Evolutionary conservation across 1,139 yeast genomes (phyloP), one percentile per base, ranked within the genome.

Genomic region (Yamadazyma atmosphaerica): DNA sequence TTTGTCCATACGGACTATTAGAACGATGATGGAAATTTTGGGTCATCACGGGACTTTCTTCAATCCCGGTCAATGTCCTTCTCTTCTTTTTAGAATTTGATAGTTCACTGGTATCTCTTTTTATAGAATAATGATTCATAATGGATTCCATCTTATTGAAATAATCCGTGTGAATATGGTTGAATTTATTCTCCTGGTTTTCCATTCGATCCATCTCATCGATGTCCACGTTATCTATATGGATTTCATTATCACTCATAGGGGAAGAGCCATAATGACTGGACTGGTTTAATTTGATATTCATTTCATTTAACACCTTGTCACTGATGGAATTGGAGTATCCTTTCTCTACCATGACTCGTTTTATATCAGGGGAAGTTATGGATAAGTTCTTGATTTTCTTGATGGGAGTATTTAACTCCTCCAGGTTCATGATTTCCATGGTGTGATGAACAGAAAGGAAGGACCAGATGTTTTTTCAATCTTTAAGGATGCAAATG

Each of bases 121-220:
- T 49, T 17, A 62, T 56, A 2, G 74, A 65, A 43, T 71, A 72
- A 42, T 72, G 77, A 33, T 52, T 58, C 16, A 64, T 56, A 23
- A 72, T 71, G 24, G 72, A 63, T 27, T 71, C 76, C 75, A 72
- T 68, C 35, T 61, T 59, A 41, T 54, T 58, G 50, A 68, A 68
- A 33, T 61, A 55, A 14, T 56, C 51, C 35, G 61, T 47, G 43
- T 70, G 77, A 35, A 62, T 52, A 1, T 36, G 18, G 32, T 38
- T 38, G 16, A 44, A 46, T 14, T 32, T 31, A 18, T 22, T 16
- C 11, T 28, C 31, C 17, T 28, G 31, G 17, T 28, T 28, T 15
- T 28, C 31, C 4, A 28, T 6, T 15, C 31, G 19, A 10, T 23
- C 28, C 22, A 19, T 10, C 14, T 32, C 34, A 32, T 32, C 24